Base-by-base conservation (phyloP, 192 early-diverging fungal species). In the Umbelopsis sp. region DNA sequence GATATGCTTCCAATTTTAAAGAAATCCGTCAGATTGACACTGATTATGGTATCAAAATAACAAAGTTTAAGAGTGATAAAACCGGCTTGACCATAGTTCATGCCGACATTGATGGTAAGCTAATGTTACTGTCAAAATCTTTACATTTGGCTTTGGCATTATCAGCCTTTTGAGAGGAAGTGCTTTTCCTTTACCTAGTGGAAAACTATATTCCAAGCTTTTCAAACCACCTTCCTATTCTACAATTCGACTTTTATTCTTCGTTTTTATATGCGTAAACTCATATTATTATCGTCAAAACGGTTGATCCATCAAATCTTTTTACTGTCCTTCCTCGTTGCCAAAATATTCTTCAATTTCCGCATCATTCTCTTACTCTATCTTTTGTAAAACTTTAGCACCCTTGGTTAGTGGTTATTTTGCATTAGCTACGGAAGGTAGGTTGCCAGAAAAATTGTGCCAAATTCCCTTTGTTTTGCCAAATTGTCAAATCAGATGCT, bases 401-500 rank as follows among this genome's bases (percentile, higher is more conserved):
- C 86, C 87, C 20, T 74, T 89, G 38, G 85, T 87, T 25, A 82
- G 83, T 41, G 87, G 87, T 17, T 87, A 80, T 72, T 87, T 87
- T 70, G 71, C 73, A 10, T 62, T 89, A 12, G 84, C 87, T 20
- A 89, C 87, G 16, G 87, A 89, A 78, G 78, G 86, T 87, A 82
- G 62, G 32, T 22, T 47, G 45, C 10, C n/a, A 49, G 29, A 14
- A n/a, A 16, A 3, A 20, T 17, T 9, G 36, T 59, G n/a, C 69
- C 0, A 26, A 67, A 25, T 62, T 62, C 29, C 56, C 56, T 62
- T 62, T 62, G 56, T 62, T 62, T 62, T 62, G 56, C 56, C 56
- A 29, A 62, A 62, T 62, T 62, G 56, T 62, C 56, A 62, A 62
- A 62, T 62, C 56, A 62, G 56, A 22, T 62, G 56, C 56, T 62